Base-by-base conservation (phyloP, 164 flowering plant genomes). In the Magnolia changhungtana region DNA sequence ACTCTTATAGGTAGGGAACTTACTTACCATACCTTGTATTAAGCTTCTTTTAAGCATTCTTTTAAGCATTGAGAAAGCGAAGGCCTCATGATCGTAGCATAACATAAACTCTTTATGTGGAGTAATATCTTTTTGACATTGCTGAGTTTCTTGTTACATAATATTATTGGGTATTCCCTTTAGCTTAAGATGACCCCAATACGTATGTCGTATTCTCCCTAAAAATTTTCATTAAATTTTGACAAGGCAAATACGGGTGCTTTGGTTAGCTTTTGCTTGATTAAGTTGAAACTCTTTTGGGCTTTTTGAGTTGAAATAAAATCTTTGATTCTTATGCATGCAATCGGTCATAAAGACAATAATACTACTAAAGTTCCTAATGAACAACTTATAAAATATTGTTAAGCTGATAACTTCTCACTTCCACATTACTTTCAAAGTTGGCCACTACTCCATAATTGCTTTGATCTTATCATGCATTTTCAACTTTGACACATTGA, bases 401-500 rank as follows among this genome's bases (percentile, higher is more conserved):
- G 68, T 52, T 2, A 20, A 16, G 2, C 75, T 73, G 66, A 29
- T 61, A 73, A 11, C 75, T 73, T 14, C 75, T 18, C 7, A 63
- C 75, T 3, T 73, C 68, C 0, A 7, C 8, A 67, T 0, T 11
- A 31, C 10, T 9, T 13, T 13, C 9, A 58, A 24, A 7, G 10
- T 18, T 5, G 52, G 73, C 73, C 73, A 71, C n/a, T 71, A n/a
- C n/a, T n/a, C 73, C 6, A 71, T 20, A 71, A 71, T 49, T 1
- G 59, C 58, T 13, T 20, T 2, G 24, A 51, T 58, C 73, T 71
- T 71, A 6, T 49, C 73, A 18, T 20, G 27, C 27, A 24, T 24
- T 4, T 16, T 71, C 73, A 8, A 18, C n/a, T 7, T 14, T 16
- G 1, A 49, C 20, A 10, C 73, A 8, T 9, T 49, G 14, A 9